A percentile compares a stretch with the other conserved stretches of the same genome.
Evolutionary conservation across 768 basidiomycete species (phyloP).

Genomic region (Steccherinum ochraceum): DNA sequence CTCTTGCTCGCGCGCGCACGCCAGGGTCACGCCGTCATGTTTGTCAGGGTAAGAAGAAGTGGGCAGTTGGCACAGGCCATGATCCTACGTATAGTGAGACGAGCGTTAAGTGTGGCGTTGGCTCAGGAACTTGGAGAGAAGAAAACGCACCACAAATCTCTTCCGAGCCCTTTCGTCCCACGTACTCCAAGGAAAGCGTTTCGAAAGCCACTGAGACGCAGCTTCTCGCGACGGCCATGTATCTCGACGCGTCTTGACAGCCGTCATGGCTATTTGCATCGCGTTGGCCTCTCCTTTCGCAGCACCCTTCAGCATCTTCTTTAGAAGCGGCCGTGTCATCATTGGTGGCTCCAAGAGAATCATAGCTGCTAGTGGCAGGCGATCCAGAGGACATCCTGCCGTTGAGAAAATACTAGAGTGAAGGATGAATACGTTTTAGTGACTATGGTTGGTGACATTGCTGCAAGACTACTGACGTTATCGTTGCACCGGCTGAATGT

Average conservation of each 20-base stretch:
- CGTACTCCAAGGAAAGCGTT: constrained; percentile 5
- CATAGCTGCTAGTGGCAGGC: constrained; percentile 2
- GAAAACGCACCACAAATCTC: too few species aligned
- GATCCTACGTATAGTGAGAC: too few species aligned
- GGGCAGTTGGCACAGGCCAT: background rate
- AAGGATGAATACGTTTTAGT: background rate
- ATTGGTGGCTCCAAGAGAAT: constrained; percentile 11
- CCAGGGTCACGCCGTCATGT: background rate
- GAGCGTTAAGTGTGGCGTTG: too few species aligned
- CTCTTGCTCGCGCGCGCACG: background rate
- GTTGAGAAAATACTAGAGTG: background rate
- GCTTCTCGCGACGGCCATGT: constrained; percentile 9
- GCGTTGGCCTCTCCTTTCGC: background rate
- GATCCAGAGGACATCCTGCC: background rate
- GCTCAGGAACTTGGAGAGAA: too few species aligned
- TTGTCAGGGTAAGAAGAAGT: background rate
- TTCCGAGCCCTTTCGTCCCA: constrained; percentile 8
- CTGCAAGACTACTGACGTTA: constrained; percentile 37
- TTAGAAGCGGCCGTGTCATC: constrained; percentile 4
- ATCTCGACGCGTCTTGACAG: constrained; percentile 8
- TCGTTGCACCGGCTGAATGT: constrained; percentile 48
- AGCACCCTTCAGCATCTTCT: background rate
- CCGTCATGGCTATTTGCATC: background rate
- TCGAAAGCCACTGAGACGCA: constrained; percentile 7
- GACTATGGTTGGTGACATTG: background rate